phyloP scores from a whole-genome alignment of 306 rosid genomes.

The Dryas drummondii region DNA sequence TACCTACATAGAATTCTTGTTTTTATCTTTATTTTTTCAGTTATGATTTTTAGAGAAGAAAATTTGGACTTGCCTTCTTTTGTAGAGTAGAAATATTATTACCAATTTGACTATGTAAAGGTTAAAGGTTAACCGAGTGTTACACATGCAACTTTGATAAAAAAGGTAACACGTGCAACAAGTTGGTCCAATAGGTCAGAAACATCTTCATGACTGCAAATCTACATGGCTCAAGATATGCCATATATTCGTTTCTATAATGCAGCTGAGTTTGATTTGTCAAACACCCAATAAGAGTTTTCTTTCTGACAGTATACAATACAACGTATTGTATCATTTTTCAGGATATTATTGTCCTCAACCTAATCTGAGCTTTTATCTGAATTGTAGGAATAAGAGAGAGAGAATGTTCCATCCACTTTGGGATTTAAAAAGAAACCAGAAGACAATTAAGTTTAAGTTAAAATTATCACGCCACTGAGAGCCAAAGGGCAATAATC shows the following conservation, averaged over 20 bases:
- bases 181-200: slow-evolving; percentile 30
- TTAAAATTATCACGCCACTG: slow-evolving; percentile 17
- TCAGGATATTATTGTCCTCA: neutral
- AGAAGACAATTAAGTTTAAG: slow-evolving; percentile 10
- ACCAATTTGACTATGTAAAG: neutral
- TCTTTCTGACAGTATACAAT: neutral
- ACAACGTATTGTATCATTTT: neutral
- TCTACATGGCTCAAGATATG: slow-evolving; percentile 27
- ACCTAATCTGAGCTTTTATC: slow-evolving; percentile 42
- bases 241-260: neutral
- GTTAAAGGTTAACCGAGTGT: slow-evolving; percentile 9
- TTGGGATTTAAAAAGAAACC: no score
- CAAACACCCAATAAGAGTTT: slow-evolving; percentile 18
- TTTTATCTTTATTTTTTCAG: neutral
- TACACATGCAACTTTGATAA: slow-evolving; percentile 15
- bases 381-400: slow-evolving; percentile 23
- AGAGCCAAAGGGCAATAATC: slow-evolving; percentile 19
- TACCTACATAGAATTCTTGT: neutral
- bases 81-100: neutral
- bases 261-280: neutral
- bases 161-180: slow-evolving; percentile 11
- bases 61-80: neutral
- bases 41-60: neutral
- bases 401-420: slow-evolving; percentile 21
- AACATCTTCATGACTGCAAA: slow-evolving; percentile 28